A percentile compares a stretch with the other conserved stretches of the same genome.
phyloP scores from a whole-genome alignment of 495 filamentous ascomycete species.

The Aspergillus egyptiacus region DNA sequence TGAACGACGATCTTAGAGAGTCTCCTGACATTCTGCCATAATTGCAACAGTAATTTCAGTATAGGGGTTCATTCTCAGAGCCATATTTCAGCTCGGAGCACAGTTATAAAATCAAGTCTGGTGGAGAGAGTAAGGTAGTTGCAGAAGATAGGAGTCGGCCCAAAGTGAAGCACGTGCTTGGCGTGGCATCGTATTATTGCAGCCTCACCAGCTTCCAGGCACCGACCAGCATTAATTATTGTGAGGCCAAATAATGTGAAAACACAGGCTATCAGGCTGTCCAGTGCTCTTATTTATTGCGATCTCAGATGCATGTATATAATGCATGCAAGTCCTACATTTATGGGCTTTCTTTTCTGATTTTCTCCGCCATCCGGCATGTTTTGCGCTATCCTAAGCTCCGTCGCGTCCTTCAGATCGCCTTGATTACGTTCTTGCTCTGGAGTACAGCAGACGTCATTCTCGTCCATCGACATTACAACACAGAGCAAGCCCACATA shows the following conservation, averaged over 20 bases:
- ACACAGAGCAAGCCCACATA: not conserved
- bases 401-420: not conserved
- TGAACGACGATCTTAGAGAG: too few relatives aligned
- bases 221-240: not conserved
- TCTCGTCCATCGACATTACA: not conserved
- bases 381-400: not conserved
- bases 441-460: slow-evolving; percentile 1
- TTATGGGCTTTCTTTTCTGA: slow-evolving; percentile 1
- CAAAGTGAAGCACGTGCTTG: too few relatives aligned
- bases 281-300: not conserved
- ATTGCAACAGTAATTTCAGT: too few relatives aligned
- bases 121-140: too few relatives aligned
- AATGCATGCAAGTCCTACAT: slow-evolving; percentile 3
- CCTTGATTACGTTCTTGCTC: not conserved
- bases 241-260: slow-evolving; percentile 1
- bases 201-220: too few relatives aligned
- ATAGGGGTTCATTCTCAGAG: too few relatives aligned
- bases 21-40: too few relatives aligned
- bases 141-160: too few relatives aligned
- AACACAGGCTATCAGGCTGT: not conserved
- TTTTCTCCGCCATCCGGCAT: not conserved
- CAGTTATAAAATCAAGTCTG: too few relatives aligned
- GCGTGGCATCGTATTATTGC: too few relatives aligned
- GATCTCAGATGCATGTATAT: not conserved
- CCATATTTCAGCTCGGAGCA: too few relatives aligned